Evolutionary conservation across 2,329 filamentous ascomycete genomes (phyloP), one percentile per base, ranked within the genome.

Genomic region (Venturia asperata): DNA sequence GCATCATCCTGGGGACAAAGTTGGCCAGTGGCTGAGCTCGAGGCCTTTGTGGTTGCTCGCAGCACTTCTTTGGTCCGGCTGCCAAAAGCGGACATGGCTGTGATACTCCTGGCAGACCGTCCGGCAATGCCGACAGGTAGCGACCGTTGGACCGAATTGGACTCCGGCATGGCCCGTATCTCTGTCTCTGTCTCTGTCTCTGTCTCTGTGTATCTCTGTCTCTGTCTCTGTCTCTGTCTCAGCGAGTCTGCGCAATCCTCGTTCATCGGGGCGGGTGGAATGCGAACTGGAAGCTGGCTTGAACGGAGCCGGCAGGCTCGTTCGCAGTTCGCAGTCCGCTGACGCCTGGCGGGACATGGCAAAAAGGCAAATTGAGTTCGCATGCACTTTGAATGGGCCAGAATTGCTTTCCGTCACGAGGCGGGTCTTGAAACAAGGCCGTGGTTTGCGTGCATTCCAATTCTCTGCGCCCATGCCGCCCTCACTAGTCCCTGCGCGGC

Each of bases 301-400:
- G 45, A 10, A 21, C 21, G 21, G 47, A 52, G 21, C 47, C 47
- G 47, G 47, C 21, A 27, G 42, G 1, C 39, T 15, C 15, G 17
- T n/a, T n/a, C 17, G 17, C 42, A 13, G 3, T 43, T 17, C 42
- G 15, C 17, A 45, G 17, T 19, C 42, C 2, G 5, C 42, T 7
- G 3, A 15, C 39, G 6, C 39, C 52, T 10, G 52, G 52, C 27
- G 15, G 15, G 30, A 37, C 1, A 37, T 30, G 2, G 27, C 27
- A 37, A 56, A 10, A 56, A 56, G 52, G 52, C 52, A 37, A 56
- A 56, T 56, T 56, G 52, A 56, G 52, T 19, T 56, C 27, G 52
- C 52, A 37, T 34, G 49, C 49, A 10, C 13, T 11, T 17, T 30
- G 49, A 34, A 55, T 17, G 27, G 24, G 21, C 6, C 13, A 47